Conservation (phyloP, 2,329 filamentous ascomycete species). For the Xylariomycetidae sp. region DNA sequence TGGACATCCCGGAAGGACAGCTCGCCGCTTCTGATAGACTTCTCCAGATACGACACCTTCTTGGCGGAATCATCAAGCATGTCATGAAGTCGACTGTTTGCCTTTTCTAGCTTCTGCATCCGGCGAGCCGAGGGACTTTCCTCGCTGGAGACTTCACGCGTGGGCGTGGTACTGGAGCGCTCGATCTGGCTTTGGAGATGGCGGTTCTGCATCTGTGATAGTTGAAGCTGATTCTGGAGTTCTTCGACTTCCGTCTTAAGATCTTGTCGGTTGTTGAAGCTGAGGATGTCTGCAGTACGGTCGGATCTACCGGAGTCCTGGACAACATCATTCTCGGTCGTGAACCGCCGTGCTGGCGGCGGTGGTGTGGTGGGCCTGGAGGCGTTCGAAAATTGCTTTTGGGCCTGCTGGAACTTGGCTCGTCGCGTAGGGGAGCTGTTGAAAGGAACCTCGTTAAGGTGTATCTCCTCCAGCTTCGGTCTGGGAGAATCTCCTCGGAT, state of each 20-base stretch:
- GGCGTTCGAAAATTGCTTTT: conserved; percentile 61
- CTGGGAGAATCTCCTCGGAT: conserved; percentile 69
- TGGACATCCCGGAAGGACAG: conserved; percentile 86
- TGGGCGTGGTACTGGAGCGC: conserved; percentile 55
- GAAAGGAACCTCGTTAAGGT: conserved; percentile 70
- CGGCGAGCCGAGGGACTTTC: conserved; percentile 74
- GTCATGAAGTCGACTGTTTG: conserved; percentile 85
- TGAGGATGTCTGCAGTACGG: conserved; percentile 73
- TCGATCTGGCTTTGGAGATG: conserved; percentile 87
- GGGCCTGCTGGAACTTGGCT: conserved; percentile 43
- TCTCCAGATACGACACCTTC: conserved; percentile 86
- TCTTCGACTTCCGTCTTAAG: conserved; percentile 85
- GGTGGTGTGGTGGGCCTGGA: conserved; percentile 76
- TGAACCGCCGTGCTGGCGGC: conserved; percentile 65
- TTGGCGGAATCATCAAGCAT: conserved; percentile 91
- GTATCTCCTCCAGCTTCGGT: conserved; percentile 79
- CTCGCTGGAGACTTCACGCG: conserved; percentile 56
- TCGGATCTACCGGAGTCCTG: conserved; percentile 81
- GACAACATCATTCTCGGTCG: conserved; percentile 54
- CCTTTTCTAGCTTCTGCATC: conserved; percentile 86
- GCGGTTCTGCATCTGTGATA: conserved; percentile 91
- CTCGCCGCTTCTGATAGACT: conserved; percentile 79
- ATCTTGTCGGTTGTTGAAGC: conserved; percentile 85
- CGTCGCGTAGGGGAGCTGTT: conserved; percentile 70
- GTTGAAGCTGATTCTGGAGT: conserved; percentile 87